Evolutionary conservation across 2,329 filamentous ascomycete genomes (phyloP), one percentile per base, ranked within the genome.

Genomic region (Esteya vermicola): DNA sequence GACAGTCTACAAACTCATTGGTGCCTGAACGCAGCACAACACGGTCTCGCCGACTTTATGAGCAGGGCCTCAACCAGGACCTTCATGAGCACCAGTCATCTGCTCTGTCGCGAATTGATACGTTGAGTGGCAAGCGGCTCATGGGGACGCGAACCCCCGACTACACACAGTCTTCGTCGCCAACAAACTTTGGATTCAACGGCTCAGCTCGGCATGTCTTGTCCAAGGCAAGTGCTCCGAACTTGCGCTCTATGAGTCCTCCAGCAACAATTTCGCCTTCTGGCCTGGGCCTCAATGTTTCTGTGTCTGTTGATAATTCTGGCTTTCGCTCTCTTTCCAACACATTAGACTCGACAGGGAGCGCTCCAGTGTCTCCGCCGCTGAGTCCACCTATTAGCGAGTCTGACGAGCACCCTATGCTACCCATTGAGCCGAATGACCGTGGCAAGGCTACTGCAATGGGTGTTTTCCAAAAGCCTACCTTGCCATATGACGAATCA

Each of bases 71-170:
- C 14, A 81, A 78, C 37, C 80, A 88, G 51, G 79, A 91, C 45
- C 67, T 84, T 12, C 79, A 88, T 37, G 84, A 88, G 41, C 81
- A 91, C 48, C 85, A 89, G 52, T 71, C 72, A 4, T 83, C 82
- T 3, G 75, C 83, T 0, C 59, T 91, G 47, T 78, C 75, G n/a
- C 73, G 85, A 31, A 71, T 94, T 32, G 88, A 94, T 51, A 86
- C 78, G 1, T 63, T 93, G 38, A 77, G 77, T 21, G 74, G 78
- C 43, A 77, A 80, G 47, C 68, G 75, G 14, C 64, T 64, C 13
- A 52, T 65, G 20, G 56, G 67, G 22, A 59, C 63, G 18, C 60
- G 69, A 23, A 75, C 72, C 2, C 67, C 70, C 0, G 59, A 80
- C 49, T 42, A 63, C 12, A 49, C 58, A 30, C 55, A 63, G 41